Evolutionary conservation across 163 green algal species (phyloP), one percentile per base, ranked within the genome.

Genomic region (Scenedesmus sp.): DNA sequence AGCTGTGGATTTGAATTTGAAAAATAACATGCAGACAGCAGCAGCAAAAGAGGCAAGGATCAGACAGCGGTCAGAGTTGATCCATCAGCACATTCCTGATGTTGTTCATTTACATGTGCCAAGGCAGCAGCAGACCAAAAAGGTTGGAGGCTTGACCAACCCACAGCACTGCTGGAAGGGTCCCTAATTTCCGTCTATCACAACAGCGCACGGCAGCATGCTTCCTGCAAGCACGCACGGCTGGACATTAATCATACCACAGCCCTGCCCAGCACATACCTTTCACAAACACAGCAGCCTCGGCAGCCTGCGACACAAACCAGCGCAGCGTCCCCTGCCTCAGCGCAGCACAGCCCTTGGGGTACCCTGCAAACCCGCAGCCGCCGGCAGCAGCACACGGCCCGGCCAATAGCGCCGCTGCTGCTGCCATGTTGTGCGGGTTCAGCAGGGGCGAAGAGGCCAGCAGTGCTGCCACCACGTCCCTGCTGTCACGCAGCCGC

Each of bases 401-500:
- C 20, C 87, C 87, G 12, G 74, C 73, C n/a, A 91, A 56, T 73
- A 91, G 87, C 62, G 74, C 76, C 34, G 70, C 73, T 16, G 87
- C 87, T 62, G 87, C 87, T 34, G 87, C 73, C 56, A 86, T 86
- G 73, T 91, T 91, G 70, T 46, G 56, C 13, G 87, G 67, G 77
- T 56, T 91, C 34, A 91, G 73, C 56, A 84, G 55, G 3, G 81
- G n/a, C 13, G 87, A 6, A 20, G 87, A 84, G 9, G 73, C 52
- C 23, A 91, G 73, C 23, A 91, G 23, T 3, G 87, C 87, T 7
- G 87, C 87, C 23, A 91, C 87, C 54, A 91, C 59, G 55, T 91
- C 73, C 20, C 87, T 34, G 13, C 23, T 52, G 59, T 91, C 87
- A 84, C 26, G 73, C 87, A 91, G 73, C 70, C 77, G 20, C 59